Base-by-base conservation (phyloP, 768 basidiomycete genomes). In the Amanita rubescens region DNA sequence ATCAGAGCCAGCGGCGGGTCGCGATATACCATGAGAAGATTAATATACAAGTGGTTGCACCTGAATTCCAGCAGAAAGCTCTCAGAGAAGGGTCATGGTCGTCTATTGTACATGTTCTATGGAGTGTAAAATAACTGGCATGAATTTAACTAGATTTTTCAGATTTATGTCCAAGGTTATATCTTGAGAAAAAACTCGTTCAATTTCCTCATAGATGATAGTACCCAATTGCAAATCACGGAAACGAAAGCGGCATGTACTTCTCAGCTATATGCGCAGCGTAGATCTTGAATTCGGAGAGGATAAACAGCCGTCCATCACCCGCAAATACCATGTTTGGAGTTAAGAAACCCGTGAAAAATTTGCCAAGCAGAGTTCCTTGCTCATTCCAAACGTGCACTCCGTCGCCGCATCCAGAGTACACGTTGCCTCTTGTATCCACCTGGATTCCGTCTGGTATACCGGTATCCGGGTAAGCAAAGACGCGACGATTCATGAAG, bases 381-480 rank as follows among this genome's bases (percentile, higher is more conserved):
- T 75, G 61, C 11, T 69, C 49, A 58, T 76, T 73, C 76, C 80
- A 82, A 5, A 84, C 78, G 25, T 86, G 79, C 0, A 80, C 75
- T 35, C 85, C 86, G 53, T 88, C 87, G 17, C 79, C 84, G 52
- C 78, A 79, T 1, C 81, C 82, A 0, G 81, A 70, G 61, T 80
- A 89, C 0, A 89, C 77, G 57, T 88, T 87, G 0, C 84, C 84
- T 0, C 73, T 63, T 3, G 68, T 68, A 59, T 90, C 87, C 1
- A 84, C 71, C 59, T 84, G 80, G 9, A 87, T 65, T 10, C 86
- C 86, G 55, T 88, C 85, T 5, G 85, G 78, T 27, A 82, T 67
- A 1, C 85, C 87, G 20, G 82, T 71, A 54, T 87, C 86, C 6
- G 69, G 61, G 57, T 80, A 87, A 0, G 85, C 84, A 57, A 89